Base-by-base conservation (phyloP, 352 stramenopile species). In the Globisporangium solare region DNA sequence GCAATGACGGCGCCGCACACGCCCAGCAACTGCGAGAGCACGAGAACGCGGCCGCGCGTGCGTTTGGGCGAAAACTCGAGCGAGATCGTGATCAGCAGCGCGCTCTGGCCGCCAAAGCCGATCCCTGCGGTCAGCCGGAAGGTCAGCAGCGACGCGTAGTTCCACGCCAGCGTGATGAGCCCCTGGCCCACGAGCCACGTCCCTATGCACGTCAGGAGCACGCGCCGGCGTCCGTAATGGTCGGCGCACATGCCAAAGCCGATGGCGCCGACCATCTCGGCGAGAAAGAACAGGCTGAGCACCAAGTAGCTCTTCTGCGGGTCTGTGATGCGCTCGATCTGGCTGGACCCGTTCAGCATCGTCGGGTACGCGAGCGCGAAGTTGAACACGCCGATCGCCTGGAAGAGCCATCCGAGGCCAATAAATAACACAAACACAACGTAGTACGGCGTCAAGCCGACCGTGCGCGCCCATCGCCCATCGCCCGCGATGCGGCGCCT, bases 1-100 rank as follows among this genome's bases (percentile, higher is more conserved):
- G 70, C 76, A 7, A 54, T 20, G 22, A 88, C 56, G 15, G 73
- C 60, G 6, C 82, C 82, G 6, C 83, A 20, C 21, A 68, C 68
- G 15, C 66, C 68, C 12, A 79, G 66, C 10, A 71, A 61, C 22
- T 86, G 64, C 1, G 71, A 63, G 7, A 88, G 47, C 18, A 83
- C 70, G 31, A 83, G 73, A 35, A 92, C 68, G 46, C 73, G 67
- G 21, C 82, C 82, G 52, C 82, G 64, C n/a, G 66, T 80, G 31
- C 70, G 73, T 45, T 81, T 83, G 0, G 82, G 79, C 15, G 72
- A 66, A 46, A 87, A 82, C 58, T 92, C 82, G 13, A 83, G 51
- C 37, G 82, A 64, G 27, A 88, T 57, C 15, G 76, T 79, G 18
- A 68, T 66, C 6, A 87, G 54, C 17, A 89, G 56, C 8, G 75